A percentile compares a stretch with the other conserved stretches of the same genome.
phyloP scores from a whole-genome alignment of 805 yeast species.

The Pichia cephalocereana region DNA sequence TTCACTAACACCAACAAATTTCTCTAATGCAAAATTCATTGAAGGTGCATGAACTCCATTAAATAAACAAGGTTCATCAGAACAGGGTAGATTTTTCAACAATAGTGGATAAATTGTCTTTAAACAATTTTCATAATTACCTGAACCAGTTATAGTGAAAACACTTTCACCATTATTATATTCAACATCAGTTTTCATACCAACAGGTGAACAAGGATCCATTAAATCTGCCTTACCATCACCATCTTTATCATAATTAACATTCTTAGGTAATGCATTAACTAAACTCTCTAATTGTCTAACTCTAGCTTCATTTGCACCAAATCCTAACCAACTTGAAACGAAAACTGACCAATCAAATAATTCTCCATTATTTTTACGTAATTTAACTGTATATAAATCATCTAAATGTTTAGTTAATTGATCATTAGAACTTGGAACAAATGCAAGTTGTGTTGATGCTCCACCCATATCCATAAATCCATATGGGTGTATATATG shows the following conservation, averaged over 20 bases:
- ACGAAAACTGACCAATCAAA: slow-evolving; percentile 85
- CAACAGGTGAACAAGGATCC: slow-evolving; percentile 80
- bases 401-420: slow-evolving; percentile 62
- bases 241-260: slow-evolving; percentile 35
- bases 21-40: slow-evolving; percentile 68
- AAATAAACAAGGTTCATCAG: slow-evolving; percentile 82
- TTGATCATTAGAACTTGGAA: slow-evolving; percentile 59
- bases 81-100: slow-evolving; percentile 71
- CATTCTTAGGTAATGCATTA: slow-evolving; percentile 35
- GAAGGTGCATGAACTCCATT: slow-evolving; percentile 94
- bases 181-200: slow-evolving; percentile 40
- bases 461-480: slow-evolving; percentile 99
- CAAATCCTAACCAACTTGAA: slow-evolving; percentile 95
- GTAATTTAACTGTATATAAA: slow-evolving; percentile 53
- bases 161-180: slow-evolving; percentile 30
- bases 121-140: slow-evolving; percentile 68
- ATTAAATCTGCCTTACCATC: slow-evolving; percentile 39
- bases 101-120: slow-evolving; percentile 67
- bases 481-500: slow-evolving; percentile 48
- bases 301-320: slow-evolving; percentile 87
- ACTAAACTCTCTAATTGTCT: slow-evolving; percentile 56
- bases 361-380: slow-evolving; percentile 59
- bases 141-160: slow-evolving; percentile 61
- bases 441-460: slow-evolving; percentile 91
- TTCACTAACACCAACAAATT: slow-evolving; percentile 89